phyloP scores from a whole-genome alignment of 2,329 filamentous ascomycete species.

The Tolypocladium paradoxum region DNA sequence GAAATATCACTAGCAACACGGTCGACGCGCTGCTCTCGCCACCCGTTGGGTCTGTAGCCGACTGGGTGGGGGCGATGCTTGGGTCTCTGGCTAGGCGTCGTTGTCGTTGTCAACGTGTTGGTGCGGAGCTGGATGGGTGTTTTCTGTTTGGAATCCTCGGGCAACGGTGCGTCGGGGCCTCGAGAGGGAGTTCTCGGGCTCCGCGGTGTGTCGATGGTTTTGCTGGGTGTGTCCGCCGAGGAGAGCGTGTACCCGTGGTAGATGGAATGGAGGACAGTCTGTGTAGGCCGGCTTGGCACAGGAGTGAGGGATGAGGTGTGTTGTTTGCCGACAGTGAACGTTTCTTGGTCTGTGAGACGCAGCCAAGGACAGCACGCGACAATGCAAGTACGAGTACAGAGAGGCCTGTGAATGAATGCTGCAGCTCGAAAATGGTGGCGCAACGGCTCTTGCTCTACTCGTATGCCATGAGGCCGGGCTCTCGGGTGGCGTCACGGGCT shows the following conservation, averaged over 20 bases:
- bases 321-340: not conserved
- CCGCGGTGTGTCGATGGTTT: not conserved
- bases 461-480: not conserved
- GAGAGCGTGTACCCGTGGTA: constrained; percentile 5
- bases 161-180: not conserved
- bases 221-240: not conserved
- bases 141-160: not conserved
- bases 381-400: not conserved
- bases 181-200: not conserved
- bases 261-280: not conserved
- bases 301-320: not conserved
- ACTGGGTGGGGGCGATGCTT: not conserved
- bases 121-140: not conserved
- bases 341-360: not conserved
- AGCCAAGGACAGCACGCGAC: not conserved
- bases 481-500: not conserved
- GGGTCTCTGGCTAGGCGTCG: not conserved
- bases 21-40: not conserved
- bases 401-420: not conserved
- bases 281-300: not conserved
- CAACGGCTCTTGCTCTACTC: no score
- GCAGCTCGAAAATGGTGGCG: not conserved
- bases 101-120: not conserved
- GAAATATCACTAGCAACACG: constrained; percentile 1
- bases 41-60: not conserved